Conservation (phyloP, 2,329 filamentous ascomycete genomes). For the Alternaria alternata region DNA sequence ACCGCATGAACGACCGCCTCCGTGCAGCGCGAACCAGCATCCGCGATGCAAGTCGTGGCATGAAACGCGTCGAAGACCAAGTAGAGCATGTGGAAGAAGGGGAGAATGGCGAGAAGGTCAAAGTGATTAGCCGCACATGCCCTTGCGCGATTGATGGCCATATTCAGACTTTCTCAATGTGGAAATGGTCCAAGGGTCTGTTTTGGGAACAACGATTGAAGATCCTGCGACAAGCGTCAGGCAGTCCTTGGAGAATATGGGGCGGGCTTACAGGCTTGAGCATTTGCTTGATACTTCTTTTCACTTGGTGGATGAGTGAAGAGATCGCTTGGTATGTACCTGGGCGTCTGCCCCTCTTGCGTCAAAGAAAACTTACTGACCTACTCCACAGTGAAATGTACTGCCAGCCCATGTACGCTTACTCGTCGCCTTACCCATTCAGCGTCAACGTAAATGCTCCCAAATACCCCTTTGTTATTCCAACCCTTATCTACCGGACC, state of each 20-base stretch:
- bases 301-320: slow-evolving; percentile 61
- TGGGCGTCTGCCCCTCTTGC: neutral
- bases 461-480: slow-evolving; percentile 63
- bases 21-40: slow-evolving; percentile 53
- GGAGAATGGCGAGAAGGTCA: slow-evolving; percentile 19
- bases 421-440: slow-evolving; percentile 57
- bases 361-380: slow-evolving; percentile 5
- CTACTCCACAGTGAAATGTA: slow-evolving; percentile 53
- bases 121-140: slow-evolving; percentile 26
- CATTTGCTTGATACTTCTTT: slow-evolving; percentile 51
- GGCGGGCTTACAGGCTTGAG: slow-evolving; percentile 51
- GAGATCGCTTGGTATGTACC: slow-evolving; percentile 54
- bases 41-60: slow-evolving; percentile 54
- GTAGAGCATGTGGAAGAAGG: slow-evolving; percentile 47
- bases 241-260: slow-evolving; percentile 26
- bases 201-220: slow-evolving; percentile 40
- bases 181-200: slow-evolving; percentile 33
- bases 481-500: slow-evolving; percentile 60
- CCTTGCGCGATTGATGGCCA: slow-evolving; percentile 25
- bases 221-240: slow-evolving; percentile 17
- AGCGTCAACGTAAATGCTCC: slow-evolving; percentile 62
- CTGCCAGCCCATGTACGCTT: slow-evolving; percentile 60
- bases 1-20: slow-evolving; percentile 53
- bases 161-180: slow-evolving; percentile 25
- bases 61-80: slow-evolving; percentile 52